Conservation (phyloP, 2,329 filamentous ascomycete species). For the Colletotrichum noveboracense region DNA sequence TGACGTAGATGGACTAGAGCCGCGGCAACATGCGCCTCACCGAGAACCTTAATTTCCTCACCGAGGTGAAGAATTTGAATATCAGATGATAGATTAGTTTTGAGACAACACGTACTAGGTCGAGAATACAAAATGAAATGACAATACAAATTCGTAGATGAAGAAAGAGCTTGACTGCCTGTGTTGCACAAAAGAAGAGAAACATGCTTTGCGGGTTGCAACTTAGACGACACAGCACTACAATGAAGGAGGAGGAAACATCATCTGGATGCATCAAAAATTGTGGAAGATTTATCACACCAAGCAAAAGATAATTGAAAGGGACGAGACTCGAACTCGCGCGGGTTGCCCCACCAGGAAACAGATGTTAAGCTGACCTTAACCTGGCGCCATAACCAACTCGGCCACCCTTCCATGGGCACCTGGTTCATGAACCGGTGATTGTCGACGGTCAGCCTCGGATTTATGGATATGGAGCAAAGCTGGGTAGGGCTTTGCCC, state of each 20-base stretch:
- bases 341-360: background rate
- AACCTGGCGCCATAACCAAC: constrained; percentile 2
- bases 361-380: background rate
- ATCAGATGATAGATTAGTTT: background rate
- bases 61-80: background rate
- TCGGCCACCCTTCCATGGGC: background rate
- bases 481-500: background rate
- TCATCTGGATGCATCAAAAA: background rate
- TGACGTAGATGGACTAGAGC: background rate
- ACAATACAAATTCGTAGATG: rapidly evolving
- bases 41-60: constrained; percentile 1
- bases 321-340: constrained; percentile 1
- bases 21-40: background rate
- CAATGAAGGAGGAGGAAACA: background rate
- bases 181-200: background rate
- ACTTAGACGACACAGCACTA: rapidly evolving
- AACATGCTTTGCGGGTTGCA: background rate
- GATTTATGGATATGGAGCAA: background rate
- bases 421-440: background rate
- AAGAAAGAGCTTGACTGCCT: background rate
- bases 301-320: background rate
- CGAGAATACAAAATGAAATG: background rate
- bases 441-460: rapidly evolving
- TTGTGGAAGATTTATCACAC: background rate
- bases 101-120: background rate